Evolutionary conservation across 1,284 basidiomycete genomes (phyloP).

Genomic region (Puccinia brachypodii): DNA sequence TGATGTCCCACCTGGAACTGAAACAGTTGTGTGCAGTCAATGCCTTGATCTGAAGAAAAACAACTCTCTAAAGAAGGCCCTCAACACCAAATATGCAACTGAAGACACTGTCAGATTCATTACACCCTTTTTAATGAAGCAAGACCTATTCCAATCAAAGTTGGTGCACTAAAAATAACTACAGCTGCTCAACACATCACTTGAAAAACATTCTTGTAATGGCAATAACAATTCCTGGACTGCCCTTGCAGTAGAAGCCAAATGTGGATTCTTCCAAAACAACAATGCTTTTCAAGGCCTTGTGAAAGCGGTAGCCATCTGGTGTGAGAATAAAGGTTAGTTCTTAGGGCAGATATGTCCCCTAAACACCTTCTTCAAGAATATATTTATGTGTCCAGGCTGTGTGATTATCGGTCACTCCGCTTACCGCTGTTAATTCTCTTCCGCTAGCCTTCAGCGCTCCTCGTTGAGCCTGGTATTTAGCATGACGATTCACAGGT

Average conservation of each 20-base stretch:
- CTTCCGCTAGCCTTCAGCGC: no score
- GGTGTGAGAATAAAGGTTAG: no score
- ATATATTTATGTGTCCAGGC: no score
- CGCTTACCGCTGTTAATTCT: no score
- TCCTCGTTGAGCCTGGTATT: no score
- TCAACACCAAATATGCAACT: neutral
- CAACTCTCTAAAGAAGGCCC: neutral
- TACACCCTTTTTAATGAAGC: neutral
- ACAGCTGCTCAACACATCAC: neutral
- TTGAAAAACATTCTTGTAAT: neutral
- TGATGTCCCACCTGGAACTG: neutral
- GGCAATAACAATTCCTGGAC: neutral
- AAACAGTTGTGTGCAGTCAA: neutral
- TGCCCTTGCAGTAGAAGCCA: neutral
- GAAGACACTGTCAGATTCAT: neutral
- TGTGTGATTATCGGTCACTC: no score
- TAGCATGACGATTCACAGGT: no score
- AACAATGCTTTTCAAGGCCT: constrained; percentile 15
- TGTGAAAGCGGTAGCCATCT: neutral
- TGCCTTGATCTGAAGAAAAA: neutral
- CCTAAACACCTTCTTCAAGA: no score
- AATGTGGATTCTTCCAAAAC: neutral
- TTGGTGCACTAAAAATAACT: neutral
- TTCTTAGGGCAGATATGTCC: no score
- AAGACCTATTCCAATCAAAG: neutral